phyloP scores from a whole-genome alignment of 1,284 basidiomycete genomes.

The Ustilago loliicola region DNA sequence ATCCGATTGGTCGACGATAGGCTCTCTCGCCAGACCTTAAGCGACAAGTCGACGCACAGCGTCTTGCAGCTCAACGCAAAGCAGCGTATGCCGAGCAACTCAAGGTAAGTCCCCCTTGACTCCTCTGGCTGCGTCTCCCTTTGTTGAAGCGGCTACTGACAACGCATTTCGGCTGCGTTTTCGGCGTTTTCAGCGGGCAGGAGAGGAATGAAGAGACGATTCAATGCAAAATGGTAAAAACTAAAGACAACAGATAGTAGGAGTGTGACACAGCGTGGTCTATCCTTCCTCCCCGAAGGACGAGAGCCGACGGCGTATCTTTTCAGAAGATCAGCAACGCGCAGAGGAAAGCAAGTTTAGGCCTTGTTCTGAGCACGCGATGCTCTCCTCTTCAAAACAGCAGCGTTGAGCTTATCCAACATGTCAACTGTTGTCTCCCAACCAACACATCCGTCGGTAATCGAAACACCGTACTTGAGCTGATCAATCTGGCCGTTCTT shows the following conservation, averaged over 20 bases:
- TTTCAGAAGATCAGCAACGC: not conserved
- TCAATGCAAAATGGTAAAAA: not conserved
- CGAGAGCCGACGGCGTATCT: not conserved
- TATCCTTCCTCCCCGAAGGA: not conserved
- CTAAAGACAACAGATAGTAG: not conserved
- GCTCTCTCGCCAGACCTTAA: constrained; percentile 61
- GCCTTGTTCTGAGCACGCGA: constrained; percentile 19
- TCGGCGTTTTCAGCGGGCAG: constrained; percentile 49
- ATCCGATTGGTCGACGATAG: constrained; percentile 17
- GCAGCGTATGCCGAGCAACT: constrained; percentile 62
- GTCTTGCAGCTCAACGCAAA: constrained; percentile 53
- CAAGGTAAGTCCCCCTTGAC: constrained; percentile 38
- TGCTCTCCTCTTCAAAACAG: constrained; percentile 44
- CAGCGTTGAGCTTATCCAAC: constrained; percentile 70
- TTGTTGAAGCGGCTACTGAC: not conserved
- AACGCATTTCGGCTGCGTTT: not conserved
- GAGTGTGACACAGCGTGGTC: not conserved
- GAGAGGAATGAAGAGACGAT: constrained; percentile 24
- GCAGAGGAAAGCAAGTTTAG: constrained; percentile 3
- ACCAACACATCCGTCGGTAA: constrained; percentile 81
- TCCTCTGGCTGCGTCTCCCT: not conserved
- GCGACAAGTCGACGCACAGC: constrained; percentile 58
- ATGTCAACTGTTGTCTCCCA: constrained; percentile 81
- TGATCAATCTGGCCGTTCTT: constrained; percentile 64
- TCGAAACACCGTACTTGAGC: constrained; percentile 69